Percentiles rank a stretch among this genome's conserved stretches.
Conservation (phyloP, 192 early-diverging fungal species). For the Neocallimastix lanati region DNA sequence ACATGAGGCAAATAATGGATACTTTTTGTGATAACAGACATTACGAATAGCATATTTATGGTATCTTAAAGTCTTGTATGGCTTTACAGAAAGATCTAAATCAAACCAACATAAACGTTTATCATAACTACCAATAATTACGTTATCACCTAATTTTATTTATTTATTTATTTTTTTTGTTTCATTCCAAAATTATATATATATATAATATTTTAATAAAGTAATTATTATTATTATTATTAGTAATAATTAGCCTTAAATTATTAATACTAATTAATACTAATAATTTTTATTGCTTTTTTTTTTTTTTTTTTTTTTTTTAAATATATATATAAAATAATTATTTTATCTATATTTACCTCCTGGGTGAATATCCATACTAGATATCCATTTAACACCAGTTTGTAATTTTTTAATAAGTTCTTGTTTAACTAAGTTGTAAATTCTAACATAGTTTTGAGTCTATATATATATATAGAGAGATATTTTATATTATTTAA, state of each 20-base stretch:
- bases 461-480: constrained; percentile 36
- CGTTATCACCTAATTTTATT: constrained; percentile 50
- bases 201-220: too few species aligned
- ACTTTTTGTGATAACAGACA: constrained; percentile 65
- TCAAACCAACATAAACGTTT: constrained; percentile 95
- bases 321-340: too few species aligned
- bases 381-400: constrained; percentile 87
- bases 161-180: too few species aligned
- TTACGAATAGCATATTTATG: constrained; percentile 77
- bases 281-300: too few species aligned
- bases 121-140: constrained; percentile 90
- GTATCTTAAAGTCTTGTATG: constrained; percentile 82
- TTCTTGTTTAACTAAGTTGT: constrained; percentile 79
- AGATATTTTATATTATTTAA: not conserved
- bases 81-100: constrained; percentile 76
- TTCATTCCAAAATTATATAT: too few species aligned
- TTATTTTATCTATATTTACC: too few species aligned
- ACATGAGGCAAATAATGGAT: constrained; percentile 83
- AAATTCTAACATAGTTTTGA: constrained; percentile 81
- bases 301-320: too few species aligned
- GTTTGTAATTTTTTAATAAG: constrained; percentile 66
- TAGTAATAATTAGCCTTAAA: too few species aligned
- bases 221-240: too few species aligned
- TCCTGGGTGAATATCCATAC: constrained; percentile 78
- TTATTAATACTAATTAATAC: too few species aligned